These are phyloP conservation scores for Aspergillus bertholletiae DNA, from an alignment of 495 filamentous ascomycete genomes.

Conservation along the genomic window DNA sequence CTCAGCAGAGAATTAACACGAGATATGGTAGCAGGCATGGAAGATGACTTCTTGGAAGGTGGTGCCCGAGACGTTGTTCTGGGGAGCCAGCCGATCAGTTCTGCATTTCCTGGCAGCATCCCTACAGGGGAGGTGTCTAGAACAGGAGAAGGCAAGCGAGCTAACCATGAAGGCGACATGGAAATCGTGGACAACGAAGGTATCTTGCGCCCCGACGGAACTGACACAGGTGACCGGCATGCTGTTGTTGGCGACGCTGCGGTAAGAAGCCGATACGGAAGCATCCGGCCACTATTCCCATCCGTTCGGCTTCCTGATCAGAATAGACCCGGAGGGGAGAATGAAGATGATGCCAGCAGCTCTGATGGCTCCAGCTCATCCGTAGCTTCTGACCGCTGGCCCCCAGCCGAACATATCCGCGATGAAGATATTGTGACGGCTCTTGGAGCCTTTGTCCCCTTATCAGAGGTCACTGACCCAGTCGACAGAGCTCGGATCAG, in stretches of 20 bases:
- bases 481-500: slow-evolving; percentile 39
- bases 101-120: slow-evolving; percentile 64
- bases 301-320: slow-evolving; percentile 25
- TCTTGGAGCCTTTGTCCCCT: slow-evolving; percentile 33
- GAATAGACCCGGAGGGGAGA: slow-evolving; percentile 21
- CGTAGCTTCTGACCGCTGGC: slow-evolving; percentile 32
- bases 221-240: slow-evolving; percentile 47
- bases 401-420: slow-evolving; percentile 35
- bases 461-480: slow-evolving; percentile 38
- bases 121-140: slow-evolving; percentile 55
- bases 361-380: slow-evolving; percentile 30
- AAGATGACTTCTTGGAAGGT: slow-evolving; percentile 73
- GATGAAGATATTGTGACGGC: slow-evolving; percentile 40
- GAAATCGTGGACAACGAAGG: slow-evolving; percentile 54
- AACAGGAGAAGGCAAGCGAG: slow-evolving; percentile 60
- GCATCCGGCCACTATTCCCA: slow-evolving; percentile 37
- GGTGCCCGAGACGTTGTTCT: slow-evolving; percentile 71
- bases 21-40: slow-evolving; percentile 77
- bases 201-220: slow-evolving; percentile 40
- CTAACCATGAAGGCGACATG: slow-evolving; percentile 56
- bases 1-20: slow-evolving; percentile 79
- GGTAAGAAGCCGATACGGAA: slow-evolving; percentile 40
- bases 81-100: slow-evolving; percentile 74
- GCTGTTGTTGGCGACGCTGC: slow-evolving; percentile 45
- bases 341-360: slow-evolving; percentile 26